Evolutionary conservation across 768 basidiomycete genomes (phyloP), one percentile per base, ranked within the genome.

Genomic region (Plicaturopsis crispa): DNA sequence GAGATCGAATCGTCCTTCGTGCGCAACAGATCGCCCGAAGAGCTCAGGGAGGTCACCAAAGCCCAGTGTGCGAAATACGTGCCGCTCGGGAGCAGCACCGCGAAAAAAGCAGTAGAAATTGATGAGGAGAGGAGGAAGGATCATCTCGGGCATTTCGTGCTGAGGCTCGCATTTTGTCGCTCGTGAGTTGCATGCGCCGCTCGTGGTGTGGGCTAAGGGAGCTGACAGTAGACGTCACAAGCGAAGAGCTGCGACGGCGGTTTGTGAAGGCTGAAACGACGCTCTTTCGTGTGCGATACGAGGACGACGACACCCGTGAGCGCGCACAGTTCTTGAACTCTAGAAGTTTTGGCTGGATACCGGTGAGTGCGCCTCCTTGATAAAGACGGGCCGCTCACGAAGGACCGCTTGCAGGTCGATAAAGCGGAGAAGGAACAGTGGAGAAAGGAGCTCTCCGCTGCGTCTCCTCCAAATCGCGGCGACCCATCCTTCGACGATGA

Each of bases 121-220:
- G 75, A 85, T 23, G 60, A 53, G 7, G 78, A 98, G 56, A 69
- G 96, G 42, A 70, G 72, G 52, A 80, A 72, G 45, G 96, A 99
- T 57, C 83, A 89, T 51, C 67, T 96, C 10, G 81, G 92, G 7
- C 96, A 99, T 61, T 98, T 91, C 59, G 88, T 98, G 8, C 65
- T 98, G 44, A 66, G 96, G 35, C 69, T 99, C 28, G 93, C 96
- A 5, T 98, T 99, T 61, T 96, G 93, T 62, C 79, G 90, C 40
- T 90, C 91, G 93, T 98, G 61, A 56, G 92, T 79, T 21, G 23
- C 18, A n/a, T n/a, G n/a, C n/a, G n/a, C n/a, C n/a, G n/a, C n/a
- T n/a, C n/a, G 19, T 24, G 23, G 31, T 21, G 32, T n/a, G n/a
- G n/a, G n/a, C n/a, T n/a, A n/a, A n/a, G n/a, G n/a, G n/a, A n/a